Evolutionary conservation across 805 yeast genomes (phyloP), one percentile per base, ranked within the genome.

Genomic region (Pichia ethanolica): DNA sequence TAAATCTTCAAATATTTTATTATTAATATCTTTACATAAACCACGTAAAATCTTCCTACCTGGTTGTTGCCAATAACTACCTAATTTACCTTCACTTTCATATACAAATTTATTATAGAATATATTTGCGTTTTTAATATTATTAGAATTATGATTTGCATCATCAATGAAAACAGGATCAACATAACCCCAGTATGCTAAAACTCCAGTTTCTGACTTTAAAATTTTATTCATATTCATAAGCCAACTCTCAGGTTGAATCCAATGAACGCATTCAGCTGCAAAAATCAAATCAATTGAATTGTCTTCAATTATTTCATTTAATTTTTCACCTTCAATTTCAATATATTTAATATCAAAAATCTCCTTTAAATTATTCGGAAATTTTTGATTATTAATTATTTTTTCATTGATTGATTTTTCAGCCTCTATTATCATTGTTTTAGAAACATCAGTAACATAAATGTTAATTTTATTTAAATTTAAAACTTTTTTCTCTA

Each of bases 201-300:
- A 60, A 0, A 74, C 70, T 0, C 79, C 82, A 7, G 26, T 33
- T 10, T 68, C 68, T 2, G 66, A 61, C 51, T 70, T 70, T 45
- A 70, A 65, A 36, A 70, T 61, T 34, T 70, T 62, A 44, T 58
- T 56, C 47, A 68, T 60, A 62, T 66, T 71, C 36, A 35, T 49
- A 33, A 59, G 56, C 66, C 59, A 60, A 28, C 41, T 53, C 11
- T 34, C 58, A 27, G 53, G 58, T 55, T 56, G 63, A 50, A 87
- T 77, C 96, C 96, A 89, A 65, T 89, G 97, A n/a, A 77, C 79
- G 51, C 89, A 84, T 61, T 89, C 89, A 0, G 90, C 95, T n/a
- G 83, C 86, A 3, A 89, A 76, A 12, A 88, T 70, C 57, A 88
- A 52, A 60, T 85, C 95, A 7, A 81, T 67, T 4, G 62, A 57